Conservation (phyloP, 768 basidiomycete species). For the Clitopilus hobsonii region DNA sequence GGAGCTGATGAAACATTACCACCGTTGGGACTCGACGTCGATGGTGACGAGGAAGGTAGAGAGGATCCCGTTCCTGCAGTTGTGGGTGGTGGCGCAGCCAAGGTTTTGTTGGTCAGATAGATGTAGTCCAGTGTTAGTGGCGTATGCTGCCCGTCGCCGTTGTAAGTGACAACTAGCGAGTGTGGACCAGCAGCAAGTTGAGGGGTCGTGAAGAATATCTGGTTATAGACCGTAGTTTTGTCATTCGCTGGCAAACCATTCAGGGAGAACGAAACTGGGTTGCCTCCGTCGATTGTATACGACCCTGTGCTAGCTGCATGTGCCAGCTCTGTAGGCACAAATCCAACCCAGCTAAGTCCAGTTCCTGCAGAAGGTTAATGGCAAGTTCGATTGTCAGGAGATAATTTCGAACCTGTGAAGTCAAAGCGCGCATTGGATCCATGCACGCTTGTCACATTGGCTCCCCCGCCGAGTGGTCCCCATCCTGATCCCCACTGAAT, state of each 20-base stretch:
- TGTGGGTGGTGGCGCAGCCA: neutral
- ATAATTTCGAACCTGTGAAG: neutral
- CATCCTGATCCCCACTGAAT: slow-evolving; percentile 18
- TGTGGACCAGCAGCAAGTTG: slow-evolving; percentile 13
- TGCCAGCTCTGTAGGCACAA: slow-evolving; percentile 13
- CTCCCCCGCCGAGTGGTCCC: slow-evolving; percentile 10
- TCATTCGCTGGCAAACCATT: slow-evolving; percentile 7
- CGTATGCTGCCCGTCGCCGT: slow-evolving; percentile 8
- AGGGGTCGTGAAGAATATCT: slow-evolving; percentile 14
- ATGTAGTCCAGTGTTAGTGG: slow-evolving; percentile 16
- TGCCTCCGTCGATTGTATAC: slow-evolving; percentile 20
- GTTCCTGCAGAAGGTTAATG: slow-evolving; percentile 13
- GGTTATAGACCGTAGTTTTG: slow-evolving; percentile 15
- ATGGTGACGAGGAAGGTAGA: neutral
- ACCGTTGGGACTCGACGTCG: too few species aligned
- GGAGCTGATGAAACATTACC: neutral
- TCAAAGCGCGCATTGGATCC: neutral
- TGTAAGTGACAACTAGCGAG: slow-evolving; percentile 14
- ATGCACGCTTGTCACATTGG: slow-evolving; percentile 12
- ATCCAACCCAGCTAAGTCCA: slow-evolving; percentile 18
- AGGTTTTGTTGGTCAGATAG: slow-evolving; percentile 4
- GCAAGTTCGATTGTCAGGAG: neutral
- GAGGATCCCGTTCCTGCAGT: neutral
- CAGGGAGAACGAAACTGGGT: slow-evolving; percentile 15
- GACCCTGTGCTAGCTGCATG: slow-evolving; percentile 11